A percentile compares a stretch with the other conserved stretches of the same genome.
These are phyloP conservation scores for Miscanthus lutarioriparius DNA, from an alignment of 176 grass and related monocot species.

Conservation along the genomic window DNA sequence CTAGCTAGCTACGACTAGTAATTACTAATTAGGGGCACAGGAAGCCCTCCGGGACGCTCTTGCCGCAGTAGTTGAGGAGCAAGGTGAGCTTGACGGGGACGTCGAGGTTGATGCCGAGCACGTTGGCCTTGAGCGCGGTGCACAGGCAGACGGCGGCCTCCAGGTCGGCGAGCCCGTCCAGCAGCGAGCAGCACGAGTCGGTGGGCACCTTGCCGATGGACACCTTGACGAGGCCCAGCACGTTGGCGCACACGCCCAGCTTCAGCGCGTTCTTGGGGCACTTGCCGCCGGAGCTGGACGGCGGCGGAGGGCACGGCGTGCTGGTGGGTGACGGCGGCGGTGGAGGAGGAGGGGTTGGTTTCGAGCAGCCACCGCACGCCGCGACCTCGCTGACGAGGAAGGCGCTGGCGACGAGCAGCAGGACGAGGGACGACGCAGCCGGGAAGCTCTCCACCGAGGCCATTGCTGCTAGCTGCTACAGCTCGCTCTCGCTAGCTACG, in stretches of 20 bases:
- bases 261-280: constrained; percentile 51
- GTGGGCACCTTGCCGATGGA: constrained; percentile 26
- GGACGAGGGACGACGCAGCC: background rate
- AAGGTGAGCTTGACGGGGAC: constrained; percentile 56
- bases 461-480: background rate
- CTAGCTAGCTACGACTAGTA: no score
- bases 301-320: background rate
- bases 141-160: constrained; percentile 92
- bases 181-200: constrained; percentile 48
- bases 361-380: constrained; percentile 30
- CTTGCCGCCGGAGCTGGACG: background rate
- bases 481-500: no score
- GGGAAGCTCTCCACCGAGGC: background rate
- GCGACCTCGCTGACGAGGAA: background rate
- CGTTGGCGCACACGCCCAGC: constrained; percentile 50
- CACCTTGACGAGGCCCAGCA: constrained; percentile 26
- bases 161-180: constrained; percentile 72
- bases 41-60: constrained; percentile 16
- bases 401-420: constrained; percentile 9
- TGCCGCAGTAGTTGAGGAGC: constrained; percentile 62
- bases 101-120: constrained; percentile 50
- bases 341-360: constrained; percentile 9
- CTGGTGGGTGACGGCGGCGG: background rate
- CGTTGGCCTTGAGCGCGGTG: constrained; percentile 62
- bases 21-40: constrained; percentile 4